Evolutionary conservation across 805 yeast species (phyloP), one percentile per base, ranked within the genome.

Genomic region (Huiozyma sinensis): DNA sequence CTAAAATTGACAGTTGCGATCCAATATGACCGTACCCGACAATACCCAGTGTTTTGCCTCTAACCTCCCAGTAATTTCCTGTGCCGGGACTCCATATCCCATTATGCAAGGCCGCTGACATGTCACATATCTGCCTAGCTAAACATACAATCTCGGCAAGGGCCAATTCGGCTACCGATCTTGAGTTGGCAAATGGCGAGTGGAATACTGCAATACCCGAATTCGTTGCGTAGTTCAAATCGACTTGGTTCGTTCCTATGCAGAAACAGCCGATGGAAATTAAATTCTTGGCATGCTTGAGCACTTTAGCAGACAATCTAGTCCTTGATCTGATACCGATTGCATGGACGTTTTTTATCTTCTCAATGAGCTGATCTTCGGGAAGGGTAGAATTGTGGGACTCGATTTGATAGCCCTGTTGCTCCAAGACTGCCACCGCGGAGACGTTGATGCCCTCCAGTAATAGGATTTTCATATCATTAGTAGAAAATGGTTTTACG

Each of bases 21-120:
- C 98, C 98, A 70, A 90, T 92, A 67, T 90, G 98, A 55, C 98
- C 98, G 61, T 92, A 92, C 52, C 98, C 98, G 35, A 90, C 74
- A 58, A 92, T 90, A 47, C 97, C 98, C 55, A 90, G 74, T 40
- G 97, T 90, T 69, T 92, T 90, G 53, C 97, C 97, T 70, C 98
- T 83, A 55, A 92, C 86, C 70, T 90, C 98, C 97, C 97, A 92
- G 70, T 97, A 90, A 65, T 77, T 87, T 53, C 85, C 74, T 58
- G 83, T 72, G 56, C 88, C 95, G 71, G 90, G 90, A 73, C 92
- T 89, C 98, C 98, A 90, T 47, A 89, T 80, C 50, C 97, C 97
- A 43, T 87, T 76, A 73, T 89, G 97, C 72, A 90, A 63, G 71
- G 92, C 97, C 53, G 82, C 81, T 34, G 95, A 85, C 68, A 97